Base-by-base conservation (phyloP, 257 asterid species). In the Echium plantagineum region DNA sequence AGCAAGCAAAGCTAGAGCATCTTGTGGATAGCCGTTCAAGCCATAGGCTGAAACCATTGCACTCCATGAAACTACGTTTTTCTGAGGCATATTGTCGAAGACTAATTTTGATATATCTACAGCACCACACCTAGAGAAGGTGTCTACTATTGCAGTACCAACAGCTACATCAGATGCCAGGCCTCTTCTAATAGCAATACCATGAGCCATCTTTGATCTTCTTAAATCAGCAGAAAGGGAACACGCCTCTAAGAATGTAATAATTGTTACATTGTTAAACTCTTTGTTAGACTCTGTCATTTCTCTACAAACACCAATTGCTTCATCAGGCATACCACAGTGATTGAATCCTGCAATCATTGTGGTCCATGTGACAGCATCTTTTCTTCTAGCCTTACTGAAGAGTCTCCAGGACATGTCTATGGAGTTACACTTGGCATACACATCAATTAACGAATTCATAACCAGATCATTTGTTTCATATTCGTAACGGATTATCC, bases 81-180 rank as follows among this genome's bases (percentile, higher is more conserved):
- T 85, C 59, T 58, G 47, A 35, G 78, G 68, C 59, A 91, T 85
- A 61, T 61, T 75, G 64, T 85, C 77, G 59, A 91, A 91, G 24
- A 77, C 85, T 75, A 68, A 79, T 66, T 81, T 78, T 5, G 95
- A 83, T 32, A 80, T 79, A 61, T 78, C 82, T 72, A 85, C 68
- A 2, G 83, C 83, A 64, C 96, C 96, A 60, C 94, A 85, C 72
- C 86, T 91, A 19, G 98, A 76, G 81, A 87, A 88, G 94, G 82
- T 87, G 63, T 88, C 86, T 31, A 91, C 79, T 56, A 85, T 72
- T 58, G 96, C 93, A 63, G 98, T 91, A 59, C 95, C 96, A 24
- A 85, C 77, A 16, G 79, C 77, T 16, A 79, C 87, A 48, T 83
- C 72, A 20, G 86, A 80, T 24, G 87, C 79, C 75, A 82, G 55